Conservation (phyloP, 1,139 yeast genomes). For the Torulaspora pretoriensis region DNA sequence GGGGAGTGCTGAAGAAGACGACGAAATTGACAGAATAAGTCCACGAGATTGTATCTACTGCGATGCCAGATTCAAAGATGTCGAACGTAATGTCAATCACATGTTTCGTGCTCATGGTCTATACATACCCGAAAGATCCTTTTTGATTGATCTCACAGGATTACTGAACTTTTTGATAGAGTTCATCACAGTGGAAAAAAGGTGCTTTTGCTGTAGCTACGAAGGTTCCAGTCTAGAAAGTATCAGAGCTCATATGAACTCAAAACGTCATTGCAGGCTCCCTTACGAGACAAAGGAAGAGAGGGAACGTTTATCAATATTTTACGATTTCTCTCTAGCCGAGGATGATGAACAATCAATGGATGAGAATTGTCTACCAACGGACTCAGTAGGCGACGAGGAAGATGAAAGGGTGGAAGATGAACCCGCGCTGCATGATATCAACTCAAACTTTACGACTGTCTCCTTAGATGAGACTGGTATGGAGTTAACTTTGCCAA, state of each 20-base stretch:
- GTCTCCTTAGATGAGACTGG: conserved; percentile 49
- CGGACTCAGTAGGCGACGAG: conserved; percentile 39
- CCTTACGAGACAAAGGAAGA: conserved; percentile 87
- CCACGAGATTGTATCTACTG: conserved; percentile 40
- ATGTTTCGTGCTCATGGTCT: conserved; percentile 78
- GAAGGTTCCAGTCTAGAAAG: conserved; percentile 82
- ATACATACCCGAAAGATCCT: conserved; percentile 77
- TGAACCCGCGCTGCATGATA: conserved; percentile 25
- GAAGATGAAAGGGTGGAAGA: conserved; percentile 32
- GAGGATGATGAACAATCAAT: conserved; percentile 38
- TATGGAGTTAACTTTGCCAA: conserved; percentile 57
- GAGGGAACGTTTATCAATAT: conserved; percentile 72
- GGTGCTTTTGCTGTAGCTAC: conserved; percentile 78
- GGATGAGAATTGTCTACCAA: conserved; percentile 29
- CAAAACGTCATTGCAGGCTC: conserved; percentile 80
- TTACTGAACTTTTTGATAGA: conserved; percentile 72
- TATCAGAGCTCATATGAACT: conserved; percentile 82
- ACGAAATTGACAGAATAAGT: conserved; percentile 12
- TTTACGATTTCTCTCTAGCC: conserved; percentile 78
- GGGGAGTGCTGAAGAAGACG: conserved; percentile 24
- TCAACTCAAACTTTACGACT: conserved; percentile 36
- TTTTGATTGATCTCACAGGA: conserved; percentile 65
- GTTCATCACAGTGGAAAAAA: conserved; percentile 77
- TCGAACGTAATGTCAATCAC: conserved; percentile 68
- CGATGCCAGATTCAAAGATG: conserved; percentile 38